Base-by-base conservation (phyloP, 2,329 filamentous ascomycete genomes). In the Apiospora sp. region DNA sequence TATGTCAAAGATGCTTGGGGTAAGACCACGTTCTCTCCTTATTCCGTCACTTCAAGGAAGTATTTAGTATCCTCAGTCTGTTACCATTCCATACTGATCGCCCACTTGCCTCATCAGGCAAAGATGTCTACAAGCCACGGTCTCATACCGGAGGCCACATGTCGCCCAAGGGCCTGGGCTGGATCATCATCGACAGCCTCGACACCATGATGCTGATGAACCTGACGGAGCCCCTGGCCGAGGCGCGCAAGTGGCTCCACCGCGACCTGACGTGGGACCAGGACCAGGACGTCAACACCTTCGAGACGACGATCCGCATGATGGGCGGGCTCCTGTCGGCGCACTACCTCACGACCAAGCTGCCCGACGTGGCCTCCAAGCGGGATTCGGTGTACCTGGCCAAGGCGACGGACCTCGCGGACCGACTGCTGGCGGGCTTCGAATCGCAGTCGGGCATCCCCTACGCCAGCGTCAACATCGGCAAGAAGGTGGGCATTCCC, bases 161-260 rank as follows among this genome's bases (percentile, higher is more conserved):
- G 96, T 91, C 94, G 13, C 88, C 92, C 4, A 91, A 94, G 74
- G 96, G 96, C 41, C 88, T 99, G 83, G 96, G 96, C 43, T 99
- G 96, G 96, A 98, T 98, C 79, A 98, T 99, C 74, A 92, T 99
- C 72, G 96, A 99, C 84, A 92, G 96, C 16, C 86, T 99, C 75
- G 96, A 99, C 82, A 99, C 96, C 0, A 90, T 98, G 88, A 99
- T 99, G 85, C 87, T 99, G 74, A 99, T 99, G 96, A 98, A 98
- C 82, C 87, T 98, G 76, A 98, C 96, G 14, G 92, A 91, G 46
- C 92, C 95, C 74, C 88, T 99, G 54, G 88, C 92, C 49, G 91
- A 96, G 79, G 96, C 96, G 46, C 89, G 96, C 71, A 90, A 97
- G 80, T 99, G 96, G 96, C 91, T 99, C 68, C 88, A 93, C 1